A percentile compares a stretch with the other conserved stretches of the same genome.
These are phyloP conservation scores for Wickerhamiella azyma DNA, from an alignment of 805 yeast genomes.

Conservation along the genomic window DNA sequence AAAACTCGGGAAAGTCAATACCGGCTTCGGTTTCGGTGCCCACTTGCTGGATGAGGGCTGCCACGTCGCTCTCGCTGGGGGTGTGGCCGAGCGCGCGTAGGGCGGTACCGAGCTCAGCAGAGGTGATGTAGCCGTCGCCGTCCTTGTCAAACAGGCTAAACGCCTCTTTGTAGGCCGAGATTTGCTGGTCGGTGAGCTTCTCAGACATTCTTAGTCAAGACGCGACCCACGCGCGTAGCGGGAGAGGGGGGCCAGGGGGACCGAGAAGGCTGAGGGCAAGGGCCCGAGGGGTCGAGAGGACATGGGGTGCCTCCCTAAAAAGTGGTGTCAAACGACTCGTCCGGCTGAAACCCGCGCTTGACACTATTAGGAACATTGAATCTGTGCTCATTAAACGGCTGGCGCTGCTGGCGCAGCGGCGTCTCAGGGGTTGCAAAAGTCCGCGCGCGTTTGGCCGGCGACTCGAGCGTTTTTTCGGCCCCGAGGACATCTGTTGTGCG, in stretches of 20 bases:
- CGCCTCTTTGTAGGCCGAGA: conserved; percentile 94
- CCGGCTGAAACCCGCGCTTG: neutral
- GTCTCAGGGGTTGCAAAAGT: neutral
- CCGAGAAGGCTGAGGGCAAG: too few species aligned
- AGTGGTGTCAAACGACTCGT: neutral
- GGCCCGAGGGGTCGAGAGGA: too few species aligned
- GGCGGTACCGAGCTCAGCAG: conserved; percentile 89
- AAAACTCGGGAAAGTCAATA: conserved; percentile 68
- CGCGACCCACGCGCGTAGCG: too few species aligned
- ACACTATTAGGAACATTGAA: neutral
- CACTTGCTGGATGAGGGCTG: conserved; percentile 92
- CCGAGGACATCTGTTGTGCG: neutral
- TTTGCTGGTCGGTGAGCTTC: conserved; percentile 85
- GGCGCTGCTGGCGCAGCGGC: neutral
- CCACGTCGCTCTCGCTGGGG: conserved; percentile 88
- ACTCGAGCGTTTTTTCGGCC: neutral
- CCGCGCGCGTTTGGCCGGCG: conserved; percentile 1
- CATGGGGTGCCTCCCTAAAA: too few species aligned
- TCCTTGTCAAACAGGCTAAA: conserved; percentile 93
- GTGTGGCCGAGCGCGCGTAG: conserved; percentile 97
- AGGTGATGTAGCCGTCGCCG: conserved; percentile 87
- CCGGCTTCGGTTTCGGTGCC: conserved; percentile 89
- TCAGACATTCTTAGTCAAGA: conserved; percentile 38
- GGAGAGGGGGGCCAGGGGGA: too few species aligned
- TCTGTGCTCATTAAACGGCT: neutral